phyloP scores from a whole-genome alignment of 2,329 filamentous ascomycete species.

The Whalleya microplaca region DNA sequence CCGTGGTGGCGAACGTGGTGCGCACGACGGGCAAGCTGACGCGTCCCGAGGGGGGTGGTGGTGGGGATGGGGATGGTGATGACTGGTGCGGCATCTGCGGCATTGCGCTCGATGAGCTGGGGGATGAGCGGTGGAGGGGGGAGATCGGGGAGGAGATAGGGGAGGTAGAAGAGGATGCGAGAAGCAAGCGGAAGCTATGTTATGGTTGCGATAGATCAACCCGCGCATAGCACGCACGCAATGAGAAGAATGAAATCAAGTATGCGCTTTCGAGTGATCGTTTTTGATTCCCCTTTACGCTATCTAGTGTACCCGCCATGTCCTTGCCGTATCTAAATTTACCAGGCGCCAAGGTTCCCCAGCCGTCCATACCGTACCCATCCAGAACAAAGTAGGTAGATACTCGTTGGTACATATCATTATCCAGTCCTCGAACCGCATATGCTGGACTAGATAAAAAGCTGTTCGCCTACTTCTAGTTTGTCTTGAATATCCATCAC shows the following conservation, averaged over 20 bases:
- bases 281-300: not conserved
- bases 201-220: slow-evolving; percentile 75
- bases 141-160: slow-evolving; percentile 53
- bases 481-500: not conserved
- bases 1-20: slow-evolving; percentile 94
- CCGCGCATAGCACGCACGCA: slow-evolving; percentile 45
- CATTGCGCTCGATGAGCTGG: slow-evolving; percentile 65
- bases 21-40: slow-evolving; percentile 84
- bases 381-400: not conserved
- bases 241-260: slow-evolving; percentile 3
- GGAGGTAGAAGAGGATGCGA: slow-evolving; percentile 30
- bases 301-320: not conserved
- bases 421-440: too few species aligned
- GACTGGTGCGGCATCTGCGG: slow-evolving; percentile 69
- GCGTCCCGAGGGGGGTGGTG: slow-evolving; percentile 43
- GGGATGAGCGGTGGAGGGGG: slow-evolving; percentile 66
- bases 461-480: not conserved
- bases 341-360: not conserved
- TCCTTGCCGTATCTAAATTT: not conserved
- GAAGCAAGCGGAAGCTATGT: slow-evolving; percentile 52
- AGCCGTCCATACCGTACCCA: not conserved
- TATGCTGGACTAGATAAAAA: not conserved
- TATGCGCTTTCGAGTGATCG: not conserved
- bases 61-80: slow-evolving; percentile 31
- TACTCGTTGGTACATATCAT: too few species aligned